Base-by-base conservation (phyloP, 169 alveolate genomes). In the Eimeria mitis region DNA sequence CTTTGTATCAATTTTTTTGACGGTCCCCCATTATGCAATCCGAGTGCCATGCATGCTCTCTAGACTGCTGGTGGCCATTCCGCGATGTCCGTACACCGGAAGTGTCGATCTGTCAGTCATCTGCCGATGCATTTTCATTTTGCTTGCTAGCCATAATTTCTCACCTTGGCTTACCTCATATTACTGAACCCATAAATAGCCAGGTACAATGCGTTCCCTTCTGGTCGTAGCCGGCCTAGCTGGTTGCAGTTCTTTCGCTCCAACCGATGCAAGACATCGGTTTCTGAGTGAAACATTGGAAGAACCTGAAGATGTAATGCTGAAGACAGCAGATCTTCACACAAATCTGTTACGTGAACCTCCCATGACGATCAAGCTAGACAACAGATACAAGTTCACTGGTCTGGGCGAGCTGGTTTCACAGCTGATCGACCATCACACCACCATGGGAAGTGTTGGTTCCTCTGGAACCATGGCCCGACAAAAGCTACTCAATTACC, bases 401-500 rank as follows among this genome's bases (percentile, higher is more conserved):
- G 96, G 96, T 40, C 89, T 94, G 23, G 90, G 90, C 37, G 96
- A 94, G 70, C 78, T 94, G 23, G 90, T 94, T 25, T 65, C 92
- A 34, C 96, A 89, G 85, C 79, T 94, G 92, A 89, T 94, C 70
- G 96, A 94, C 14, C 96, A 94, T 40, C 96, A 94, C 75, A 89
- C 94, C 7, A 89, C 96, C 6, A 37, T 94, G 88, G 83, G 56
- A 16, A 81, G 79, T 81, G 96, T 89, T 16, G 83, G 90, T 44
- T 89, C 83, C 54, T 40, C 89, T 71, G 96, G 76, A n/a, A 89
- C 94, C 85, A 78, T 89, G 92, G 97, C 96, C 37, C 89, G 96
- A 34, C 98, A 98, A 94, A 97, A 97, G 75, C 97, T 98, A 75
- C 95, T 97, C 70, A 98, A 98, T 89, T 98, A 97, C 96, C 98